Conservation (phyloP, 805 yeast genomes). For the Candida maris region DNA sequence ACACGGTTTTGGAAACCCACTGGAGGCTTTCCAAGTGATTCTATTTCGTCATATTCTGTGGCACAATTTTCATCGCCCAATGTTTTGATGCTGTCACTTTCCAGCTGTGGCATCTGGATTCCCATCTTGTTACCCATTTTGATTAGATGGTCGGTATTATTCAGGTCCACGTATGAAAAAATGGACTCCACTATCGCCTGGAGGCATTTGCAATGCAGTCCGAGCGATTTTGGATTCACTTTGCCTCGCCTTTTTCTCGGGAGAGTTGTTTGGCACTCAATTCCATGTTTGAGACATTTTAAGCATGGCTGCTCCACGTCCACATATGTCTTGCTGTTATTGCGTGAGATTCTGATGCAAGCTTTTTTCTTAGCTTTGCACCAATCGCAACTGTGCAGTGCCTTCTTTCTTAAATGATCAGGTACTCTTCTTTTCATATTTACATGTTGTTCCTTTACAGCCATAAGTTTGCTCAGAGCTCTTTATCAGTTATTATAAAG, state of each 20-base stretch:
- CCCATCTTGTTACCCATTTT: background rate
- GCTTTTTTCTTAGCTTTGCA: slow-evolving; percentile 1
- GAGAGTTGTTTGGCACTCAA: slow-evolving; percentile 4
- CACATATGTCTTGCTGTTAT: background rate
- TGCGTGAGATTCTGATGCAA: slow-evolving; percentile 1
- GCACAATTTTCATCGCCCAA: too few relatives aligned
- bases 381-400: slow-evolving; percentile 2
- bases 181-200: slow-evolving; percentile 1
- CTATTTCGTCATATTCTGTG: too few relatives aligned
- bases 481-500: too few relatives aligned
- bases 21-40: too few relatives aligned
- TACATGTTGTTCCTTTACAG: too few relatives aligned
- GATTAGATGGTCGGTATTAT: slow-evolving; percentile 1
- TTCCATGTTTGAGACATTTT: slow-evolving; percentile 1
- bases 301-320: background rate
- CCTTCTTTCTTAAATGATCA: slow-evolving; percentile 4
- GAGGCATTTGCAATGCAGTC: slow-evolving; percentile 2
- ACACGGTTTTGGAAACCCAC: too few relatives aligned
- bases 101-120: background rate
- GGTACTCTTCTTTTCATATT: slow-evolving; percentile 3
- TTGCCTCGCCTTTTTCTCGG: slow-evolving; percentile 1
- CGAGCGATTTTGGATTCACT: slow-evolving; percentile 1
- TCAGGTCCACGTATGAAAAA: slow-evolving; percentile 2
- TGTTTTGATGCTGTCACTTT: too few relatives aligned
- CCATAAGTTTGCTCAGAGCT: too few relatives aligned